Base-by-base conservation (phyloP, 2,329 filamentous ascomycete species). In the Pezicula rhizophila region DNA sequence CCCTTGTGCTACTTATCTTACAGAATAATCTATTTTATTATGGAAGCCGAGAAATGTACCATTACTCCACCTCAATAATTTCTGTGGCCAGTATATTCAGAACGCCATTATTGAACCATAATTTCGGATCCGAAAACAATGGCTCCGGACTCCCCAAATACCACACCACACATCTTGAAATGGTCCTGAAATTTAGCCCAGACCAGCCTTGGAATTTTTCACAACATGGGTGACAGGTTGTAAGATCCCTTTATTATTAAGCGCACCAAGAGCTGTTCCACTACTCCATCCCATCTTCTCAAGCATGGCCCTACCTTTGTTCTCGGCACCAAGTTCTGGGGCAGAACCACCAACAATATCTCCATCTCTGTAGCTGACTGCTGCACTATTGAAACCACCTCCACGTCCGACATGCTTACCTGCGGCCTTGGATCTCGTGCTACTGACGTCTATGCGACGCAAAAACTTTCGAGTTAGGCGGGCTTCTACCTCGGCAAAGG, bases 261-360 rank as follows among this genome's bases (percentile, higher is more conserved):
- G 64, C 10, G 87, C 81, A 46, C 93, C 93, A 1, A 99, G 76
- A 1, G 87, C 87, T 62, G 85, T 95, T 5, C 93, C 93, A 46
- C 77, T 85, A 52, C 80, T 87, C 91, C 93, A 99, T 3, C 93
- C 93, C 93, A 97, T 97, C 70, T 93, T 97, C 70, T 95, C 89
- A 55, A 99, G 70, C 82, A 99, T 87, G 3, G 82, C 81, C 45
- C 89, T 80, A 10, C 93, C 93, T 57, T 82, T 89, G 64, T 96
- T 97, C 46, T 86, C 87, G 4, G 75, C 73, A 1, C 88, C 87
- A 28, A 99, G 76, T 65, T 96, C 91, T 10, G 90, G 87, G 2
- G 92, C 91, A 42, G 82, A 80, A 2, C 80, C 89, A 42, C 92
- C 93, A 2, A 97, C 90, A 25, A 95, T 73, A 56, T 97, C 91